Evolutionary conservation across 1,284 basidiomycete genomes (phyloP).

Genomic region (Anthracocystis panici-leucophaei): DNA sequence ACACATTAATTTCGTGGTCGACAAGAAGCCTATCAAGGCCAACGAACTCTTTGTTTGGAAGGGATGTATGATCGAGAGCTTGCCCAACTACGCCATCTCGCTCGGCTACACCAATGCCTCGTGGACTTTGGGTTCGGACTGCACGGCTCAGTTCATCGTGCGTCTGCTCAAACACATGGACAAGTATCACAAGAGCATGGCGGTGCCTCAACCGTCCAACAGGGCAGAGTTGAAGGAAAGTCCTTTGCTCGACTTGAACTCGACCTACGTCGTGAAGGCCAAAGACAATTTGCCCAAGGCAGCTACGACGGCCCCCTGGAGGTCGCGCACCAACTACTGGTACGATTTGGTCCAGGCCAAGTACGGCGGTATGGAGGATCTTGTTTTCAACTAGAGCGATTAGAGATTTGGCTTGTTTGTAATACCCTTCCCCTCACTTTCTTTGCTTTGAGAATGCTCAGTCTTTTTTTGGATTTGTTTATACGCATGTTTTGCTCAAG

Average conservation of each 20-base stretch:
- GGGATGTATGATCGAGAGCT: slow-evolving; percentile 65
- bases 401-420: background rate
- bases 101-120: slow-evolving; percentile 68
- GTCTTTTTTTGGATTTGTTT: background rate
- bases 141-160: slow-evolving; percentile 59
- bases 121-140: slow-evolving; percentile 67
- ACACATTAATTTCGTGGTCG: slow-evolving; percentile 52
- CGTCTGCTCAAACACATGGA: slow-evolving; percentile 59
- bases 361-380: slow-evolving; percentile 43
- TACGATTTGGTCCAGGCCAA: slow-evolving; percentile 56
- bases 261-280: slow-evolving; percentile 66
- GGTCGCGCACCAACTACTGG: slow-evolving; percentile 57
- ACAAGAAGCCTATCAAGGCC: slow-evolving; percentile 51
- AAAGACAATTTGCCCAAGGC: slow-evolving; percentile 59
- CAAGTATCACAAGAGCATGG: slow-evolving; percentile 47
- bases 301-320: slow-evolving; percentile 57
- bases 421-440: background rate
- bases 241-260: slow-evolving; percentile 63
- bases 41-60: slow-evolving; percentile 61
- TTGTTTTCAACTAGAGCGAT: slow-evolving; percentile 33
- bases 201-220: slow-evolving; percentile 27
- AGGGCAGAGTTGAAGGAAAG: slow-evolving; percentile 27
- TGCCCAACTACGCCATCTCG: slow-evolving; percentile 62
- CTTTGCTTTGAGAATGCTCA: background rate
- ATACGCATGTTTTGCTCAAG: too few species aligned